phyloP scores from a whole-genome alignment of 805 yeast species.

The Candida chilensis region DNA sequence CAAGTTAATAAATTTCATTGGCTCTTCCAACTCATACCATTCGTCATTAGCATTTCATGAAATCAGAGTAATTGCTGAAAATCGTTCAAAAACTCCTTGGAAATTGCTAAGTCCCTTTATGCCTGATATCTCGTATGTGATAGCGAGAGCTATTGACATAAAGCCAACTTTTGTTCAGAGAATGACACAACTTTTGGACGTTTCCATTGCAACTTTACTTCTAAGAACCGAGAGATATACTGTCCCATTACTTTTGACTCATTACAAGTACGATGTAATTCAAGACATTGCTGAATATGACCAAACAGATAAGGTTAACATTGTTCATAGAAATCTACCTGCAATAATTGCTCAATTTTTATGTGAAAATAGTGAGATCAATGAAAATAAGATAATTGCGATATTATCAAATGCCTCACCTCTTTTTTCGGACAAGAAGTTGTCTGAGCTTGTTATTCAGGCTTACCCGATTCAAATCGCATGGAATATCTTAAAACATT shows the following conservation, averaged over 20 bases:
- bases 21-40: constrained; percentile 55
- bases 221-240: constrained; percentile 64
- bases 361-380: constrained; percentile 37
- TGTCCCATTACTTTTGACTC: constrained; percentile 66
- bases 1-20: constrained; percentile 56
- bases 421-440: too few species aligned
- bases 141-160: constrained; percentile 43
- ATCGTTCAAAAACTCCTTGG: constrained; percentile 60
- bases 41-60: constrained; percentile 63
- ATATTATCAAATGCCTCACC: constrained; percentile 47
- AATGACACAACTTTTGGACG: constrained; percentile 57
- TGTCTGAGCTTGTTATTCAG: too few species aligned
- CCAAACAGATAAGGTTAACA: constrained; percentile 30
- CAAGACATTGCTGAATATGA: constrained; percentile 50
- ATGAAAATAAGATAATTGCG: constrained; percentile 38
- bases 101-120: constrained; percentile 73
- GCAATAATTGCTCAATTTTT: constrained; percentile 51
- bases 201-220: constrained; percentile 53
- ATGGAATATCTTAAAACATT: constrained; percentile 22
- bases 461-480: too few species aligned
- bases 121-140: constrained; percentile 57
- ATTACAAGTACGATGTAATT: constrained; percentile 54
- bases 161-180: constrained; percentile 46
- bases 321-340: constrained; percentile 40
- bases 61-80: constrained; percentile 46